Base-by-base conservation (phyloP, 306 rosid genomes). In the Abrus pulchellus region DNA sequence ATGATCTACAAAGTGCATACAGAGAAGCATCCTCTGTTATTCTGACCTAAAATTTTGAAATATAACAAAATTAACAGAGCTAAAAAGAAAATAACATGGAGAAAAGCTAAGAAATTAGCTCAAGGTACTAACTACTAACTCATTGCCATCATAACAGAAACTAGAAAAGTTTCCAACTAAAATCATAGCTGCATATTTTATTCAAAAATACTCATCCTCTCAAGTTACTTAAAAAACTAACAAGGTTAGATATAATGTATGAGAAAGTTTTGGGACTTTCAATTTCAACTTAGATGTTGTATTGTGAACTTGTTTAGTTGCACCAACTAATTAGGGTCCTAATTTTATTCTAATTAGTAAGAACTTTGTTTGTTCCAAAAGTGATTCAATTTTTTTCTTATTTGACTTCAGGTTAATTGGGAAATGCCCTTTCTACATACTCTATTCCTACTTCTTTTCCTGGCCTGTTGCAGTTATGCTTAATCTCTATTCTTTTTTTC, bases 1-100 rank as follows among this genome's bases (percentile, higher is more conserved):
- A 94, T 36, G 98, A 94, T 65, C 94, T 88, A 80, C 97, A 92
- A 63, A 91, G 94, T 12, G 91, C 90, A 85, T 92, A 94, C 28
- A 94, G 86, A 69, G 98, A 90, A 81, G 91, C 93, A 74, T 89
- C 90, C 65, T 92, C 94, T 36, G 83, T 88, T 75, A 94, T 70
- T 85, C 87, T 87, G 55, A 94, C 97, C 98, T 94, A 80, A 60
- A 84, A 81, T 52, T 9, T 61, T 81, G 75, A 80, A 82, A 68
- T 50, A 60, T 20, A 71, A 68, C 74, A 40, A 7, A 77, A 66
- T 78, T 74, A 83, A 40, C 14, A 57, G 38, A 62, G 60, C 36
- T 36, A 45, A 78, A 68, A 71, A 52, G 68, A 74, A 77, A 40
- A 55, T 27, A 76, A 29, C 32, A 59, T 7, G 28, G 34, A 34